Evolutionary conservation across 306 rosid genomes (phyloP), one percentile per base, ranked within the genome.

Genomic region (Prunus salicina): DNA sequence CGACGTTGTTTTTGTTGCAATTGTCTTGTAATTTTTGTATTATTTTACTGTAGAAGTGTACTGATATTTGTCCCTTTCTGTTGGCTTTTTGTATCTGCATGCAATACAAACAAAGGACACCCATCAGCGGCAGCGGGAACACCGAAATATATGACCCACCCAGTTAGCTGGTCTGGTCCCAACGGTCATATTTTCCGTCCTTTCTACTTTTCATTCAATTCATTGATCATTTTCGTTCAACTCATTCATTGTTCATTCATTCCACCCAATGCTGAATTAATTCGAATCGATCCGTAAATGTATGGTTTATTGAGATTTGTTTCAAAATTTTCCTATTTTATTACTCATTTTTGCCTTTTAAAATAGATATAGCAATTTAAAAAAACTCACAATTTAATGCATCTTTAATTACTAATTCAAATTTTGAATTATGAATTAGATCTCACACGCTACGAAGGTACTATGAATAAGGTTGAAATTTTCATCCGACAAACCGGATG

Each of bases 171-270:
- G 64, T 13, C 72, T 22, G 25, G 64, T 13, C 65, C 81, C 77
- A 78, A 78, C 82, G 82, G 82, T 78, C 76, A 16, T 50, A 61
- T 78, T 72, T 50, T 63, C 70, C 51, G 76, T 78, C 81, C 45
- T 30, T 64, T 16, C 51, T 12, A 14, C 57, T 68, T 16, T 56
- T 10, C 27, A 38, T 76, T 65, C 32, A 27, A 62, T 25, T 15
- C 64, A 58, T 10, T 57, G 25, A 61, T 43, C 62, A 11, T 58
- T 57, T 57, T 22, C 28, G 24, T 41, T 14, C 22, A 38, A 28
- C 58, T 41, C 46, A 47, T 58, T 20, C n/a, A 56, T 56, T 72
- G 55, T 72, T 34, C 76, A 22, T 14, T 69, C 7, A 25, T 3
- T 53, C 16, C 47, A 19, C 8, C 18, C 38, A 12, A 25, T 53